These are phyloP conservation scores for Mycena epipterygia DNA, from an alignment of 768 basidiomycete species.

Conservation along the genomic window DNA sequence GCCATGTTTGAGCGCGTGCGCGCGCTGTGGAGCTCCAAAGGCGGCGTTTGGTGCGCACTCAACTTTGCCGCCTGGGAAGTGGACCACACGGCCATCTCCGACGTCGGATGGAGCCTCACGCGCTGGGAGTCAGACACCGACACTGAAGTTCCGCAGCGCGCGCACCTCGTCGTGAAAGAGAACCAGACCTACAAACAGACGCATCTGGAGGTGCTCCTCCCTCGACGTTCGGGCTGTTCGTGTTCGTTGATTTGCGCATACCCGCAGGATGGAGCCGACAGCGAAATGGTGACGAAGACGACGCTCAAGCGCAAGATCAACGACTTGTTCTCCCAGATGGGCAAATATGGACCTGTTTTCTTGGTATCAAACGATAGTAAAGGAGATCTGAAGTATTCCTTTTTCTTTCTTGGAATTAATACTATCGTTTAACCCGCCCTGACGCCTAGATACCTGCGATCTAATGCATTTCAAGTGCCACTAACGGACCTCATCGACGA, in stretches of 20 bases:
- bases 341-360: conserved; percentile 59
- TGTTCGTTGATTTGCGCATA: neutral
- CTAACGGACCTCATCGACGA: conserved; percentile 65
- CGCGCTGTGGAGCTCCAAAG: conserved; percentile 59
- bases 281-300: conserved; percentile 52
- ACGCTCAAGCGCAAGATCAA: conserved; percentile 58
- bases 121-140: conserved; percentile 58
- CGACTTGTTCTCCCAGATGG: conserved; percentile 48
- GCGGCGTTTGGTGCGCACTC: conserved; percentile 67
- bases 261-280: conserved; percentile 59
- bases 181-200: conserved; percentile 50
- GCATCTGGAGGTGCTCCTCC: conserved; percentile 4
- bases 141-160: conserved; percentile 54
- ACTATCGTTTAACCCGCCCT: neutral
- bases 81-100: conserved; percentile 63
- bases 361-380: conserved; percentile 70
- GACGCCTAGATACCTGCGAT: conserved; percentile 67
- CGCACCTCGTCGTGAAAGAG: conserved; percentile 63
- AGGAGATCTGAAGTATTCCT: conserved; percentile 65
- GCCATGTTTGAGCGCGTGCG: conserved; percentile 66
- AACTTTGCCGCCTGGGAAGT: conserved; percentile 74
- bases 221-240: neutral
- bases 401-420: neutral
- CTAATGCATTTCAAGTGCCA: conserved; percentile 62
- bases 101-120: conserved; percentile 68